Evolutionary conservation across 176 grass and related monocot species (phyloP), one percentile per base, ranked within the genome.

Genomic region (Cenchrus americanus): DNA sequence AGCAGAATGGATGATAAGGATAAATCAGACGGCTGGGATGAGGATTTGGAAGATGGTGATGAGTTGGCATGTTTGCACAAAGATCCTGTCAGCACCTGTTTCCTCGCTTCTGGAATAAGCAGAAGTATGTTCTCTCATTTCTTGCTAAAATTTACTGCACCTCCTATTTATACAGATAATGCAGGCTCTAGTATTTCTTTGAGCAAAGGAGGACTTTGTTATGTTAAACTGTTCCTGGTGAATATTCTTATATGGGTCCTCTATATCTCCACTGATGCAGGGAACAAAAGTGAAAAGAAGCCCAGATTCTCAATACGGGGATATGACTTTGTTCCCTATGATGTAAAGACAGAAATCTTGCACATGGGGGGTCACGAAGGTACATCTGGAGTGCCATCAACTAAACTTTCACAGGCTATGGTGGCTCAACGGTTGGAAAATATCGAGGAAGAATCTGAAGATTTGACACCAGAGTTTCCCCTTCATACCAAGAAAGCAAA

Each of bases 241-340:
- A 24, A 74, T 71, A 65, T 63, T 8, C 4, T 81, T 37, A 70
- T 77, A 40, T 43, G 42, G 26, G 5, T 47, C 83, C 27, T 68
- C 81, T 67, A 65, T 88, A 70, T 77, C 63, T 65, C 15, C 12
- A 32, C 68, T 79, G 23, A 43, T 80, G 62, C 77, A 93, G 95
- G 85, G 79, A 79, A 37, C 66, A 91, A 70, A 87, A 64, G 42
- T 79, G 92, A 78, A 47, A 80, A 81, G 19, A 93, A 90, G 62
- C 75, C 76, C 48, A 92, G 41, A 23, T 97, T 95, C 79, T 98
- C 90, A 32, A 69, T 88, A 62, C 85, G 37, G 80, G 88, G 79
- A 74, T 76, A 42, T 24, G 40, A 6, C 49, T 85, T 66, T 89
- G 23, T 18, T 60, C 30, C 62, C 46, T 58, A 69, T 32, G 76